These are phyloP conservation scores for Ailanthus altissimus DNA, from an alignment of 345 rosid species.

Conservation along the genomic window DNA sequence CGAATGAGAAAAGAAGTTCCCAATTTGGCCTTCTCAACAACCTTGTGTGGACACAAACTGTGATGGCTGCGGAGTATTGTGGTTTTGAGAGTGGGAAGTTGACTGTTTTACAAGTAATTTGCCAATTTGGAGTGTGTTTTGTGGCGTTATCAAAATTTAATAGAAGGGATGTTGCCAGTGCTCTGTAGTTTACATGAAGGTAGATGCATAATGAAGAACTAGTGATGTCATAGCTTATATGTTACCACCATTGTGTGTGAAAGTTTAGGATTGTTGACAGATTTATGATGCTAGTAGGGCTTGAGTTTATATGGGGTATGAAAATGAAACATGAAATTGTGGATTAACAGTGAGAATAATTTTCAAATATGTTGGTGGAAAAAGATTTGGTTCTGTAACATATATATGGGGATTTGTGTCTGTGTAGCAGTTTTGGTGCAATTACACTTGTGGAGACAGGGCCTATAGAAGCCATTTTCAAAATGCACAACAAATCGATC, in stretches of 20 bases:
- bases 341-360: neutral
- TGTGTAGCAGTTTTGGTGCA: no score
- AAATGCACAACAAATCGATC: no score
- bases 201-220: neutral
- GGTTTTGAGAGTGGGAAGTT: neutral
- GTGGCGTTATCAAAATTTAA: neutral
- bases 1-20: neutral
- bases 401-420: no score
- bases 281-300: neutral
- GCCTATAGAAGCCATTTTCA: no score
- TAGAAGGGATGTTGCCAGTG: neutral
- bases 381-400: no score
- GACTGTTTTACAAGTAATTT: neutral
- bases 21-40: neutral
- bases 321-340: neutral
- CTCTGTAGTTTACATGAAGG: neutral
- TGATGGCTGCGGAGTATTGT: neutral
- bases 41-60: neutral
- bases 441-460: no score
- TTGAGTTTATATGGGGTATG: neutral
- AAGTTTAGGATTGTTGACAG: neutral
- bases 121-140: neutral
- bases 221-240: neutral
- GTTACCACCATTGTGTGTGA: neutral
- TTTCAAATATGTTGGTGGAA: neutral